Conservation (phyloP, 345 rosid genomes). For the Linum lewisii region DNA sequence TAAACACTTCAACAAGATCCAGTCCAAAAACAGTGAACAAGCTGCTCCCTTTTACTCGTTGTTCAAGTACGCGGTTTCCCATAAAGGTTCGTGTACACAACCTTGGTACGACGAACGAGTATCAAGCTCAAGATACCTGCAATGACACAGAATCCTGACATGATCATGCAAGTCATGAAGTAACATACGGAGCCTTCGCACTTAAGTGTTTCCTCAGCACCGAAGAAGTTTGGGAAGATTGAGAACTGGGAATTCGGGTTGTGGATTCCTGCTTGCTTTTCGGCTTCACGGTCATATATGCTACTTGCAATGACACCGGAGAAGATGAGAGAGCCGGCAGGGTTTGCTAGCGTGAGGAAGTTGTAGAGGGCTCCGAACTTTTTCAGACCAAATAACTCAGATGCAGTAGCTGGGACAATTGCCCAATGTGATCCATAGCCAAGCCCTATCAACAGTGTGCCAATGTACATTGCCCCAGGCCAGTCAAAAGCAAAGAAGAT, state of each 20-base stretch:
- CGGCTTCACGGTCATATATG: conserved; percentile 88
- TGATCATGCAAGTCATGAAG: conserved; percentile 86
- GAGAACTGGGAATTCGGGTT: conserved; percentile 15
- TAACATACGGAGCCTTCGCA: conserved; percentile 81
- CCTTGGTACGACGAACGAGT: conserved; percentile 82
- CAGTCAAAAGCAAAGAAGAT: conserved; percentile 83
- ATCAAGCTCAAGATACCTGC: conserved; percentile 70
- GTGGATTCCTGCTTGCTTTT: conserved; percentile 48
- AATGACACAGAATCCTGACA: conserved; percentile 81
- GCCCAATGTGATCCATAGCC: conserved; percentile 99
- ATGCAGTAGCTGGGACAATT: conserved; percentile 92
- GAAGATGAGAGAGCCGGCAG: conserved; percentile 89
- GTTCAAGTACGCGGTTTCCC: conserved; percentile 30
- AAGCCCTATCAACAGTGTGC: conserved; percentile 81
- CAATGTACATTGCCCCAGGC: conserved; percentile 88
- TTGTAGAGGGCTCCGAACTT: conserved; percentile 92
- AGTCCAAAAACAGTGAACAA: not conserved
- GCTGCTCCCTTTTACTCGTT: not conserved
- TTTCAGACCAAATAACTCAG: conserved; percentile 91
- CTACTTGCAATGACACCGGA: conserved; percentile 86
- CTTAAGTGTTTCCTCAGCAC: conserved; percentile 41
- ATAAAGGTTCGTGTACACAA: conserved; percentile 68
- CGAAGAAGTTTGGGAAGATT: conserved; percentile 21
- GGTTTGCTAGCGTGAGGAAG: conserved; percentile 91
- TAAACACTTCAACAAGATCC: not conserved